A percentile compares a stretch with the other conserved stretches of the same genome.
Evolutionary conservation across 148 eudicot genomes (phyloP).

Genomic region (Fallopia convolvulus): DNA sequence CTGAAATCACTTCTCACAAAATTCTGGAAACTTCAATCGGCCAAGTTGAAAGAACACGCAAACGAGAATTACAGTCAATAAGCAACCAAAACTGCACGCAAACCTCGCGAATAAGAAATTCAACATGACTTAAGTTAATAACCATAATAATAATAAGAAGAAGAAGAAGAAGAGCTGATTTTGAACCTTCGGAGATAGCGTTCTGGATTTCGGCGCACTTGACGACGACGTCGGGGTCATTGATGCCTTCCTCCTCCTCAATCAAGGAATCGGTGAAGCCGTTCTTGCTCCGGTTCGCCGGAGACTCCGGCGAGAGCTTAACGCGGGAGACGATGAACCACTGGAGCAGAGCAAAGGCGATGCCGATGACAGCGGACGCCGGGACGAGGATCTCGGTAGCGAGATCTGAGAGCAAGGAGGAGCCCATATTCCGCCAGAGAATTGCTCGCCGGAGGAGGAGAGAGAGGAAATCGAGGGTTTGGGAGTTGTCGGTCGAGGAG

Average conservation of each 20-base stretch:
- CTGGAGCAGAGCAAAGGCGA: conserved; percentile 61
- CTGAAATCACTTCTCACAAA: not conserved
- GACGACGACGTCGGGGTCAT: conserved; percentile 46
- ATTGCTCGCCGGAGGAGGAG: not conserved
- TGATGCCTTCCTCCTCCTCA: conserved; percentile 82
- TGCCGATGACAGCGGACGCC: conserved; percentile 65
- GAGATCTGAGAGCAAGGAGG: conserved; percentile 57
- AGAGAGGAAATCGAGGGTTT: conserved; percentile 9
- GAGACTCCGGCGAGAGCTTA: conserved; percentile 29
- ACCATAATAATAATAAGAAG: no score
- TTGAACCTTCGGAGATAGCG: conserved; percentile 80
- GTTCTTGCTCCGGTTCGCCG: conserved; percentile 22
- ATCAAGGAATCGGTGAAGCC: conserved; percentile 48
- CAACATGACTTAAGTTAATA: no score
- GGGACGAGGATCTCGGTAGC: conserved; percentile 76
- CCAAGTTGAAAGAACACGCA: not conserved
- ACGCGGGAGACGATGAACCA: conserved; percentile 70
- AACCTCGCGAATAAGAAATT: not conserved
- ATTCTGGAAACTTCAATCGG: not conserved
- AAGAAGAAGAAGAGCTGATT: not conserved
- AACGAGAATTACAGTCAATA: not conserved
- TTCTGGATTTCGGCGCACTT: conserved; percentile 85
- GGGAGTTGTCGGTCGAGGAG: conserved; percentile 7
- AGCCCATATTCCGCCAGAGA: conserved; percentile 28
- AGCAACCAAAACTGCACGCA: not conserved